Conservation (phyloP, 352 stramenopile species). For the Phytophthora sojae region DNA sequence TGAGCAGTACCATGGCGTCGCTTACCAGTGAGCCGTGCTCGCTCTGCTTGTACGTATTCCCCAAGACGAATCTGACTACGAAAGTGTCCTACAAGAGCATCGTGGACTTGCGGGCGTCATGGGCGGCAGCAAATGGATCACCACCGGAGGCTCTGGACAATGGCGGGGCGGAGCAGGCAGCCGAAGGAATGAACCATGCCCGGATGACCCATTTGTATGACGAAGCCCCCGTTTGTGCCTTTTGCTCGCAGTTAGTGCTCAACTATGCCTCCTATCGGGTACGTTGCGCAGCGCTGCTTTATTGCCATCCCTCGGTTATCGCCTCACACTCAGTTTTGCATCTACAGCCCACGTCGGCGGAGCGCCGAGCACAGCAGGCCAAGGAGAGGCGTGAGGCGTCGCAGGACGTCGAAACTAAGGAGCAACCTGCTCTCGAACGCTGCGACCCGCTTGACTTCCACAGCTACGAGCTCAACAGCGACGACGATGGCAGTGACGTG, state of each 20-base stretch:
- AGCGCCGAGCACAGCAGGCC: conserved; percentile 31
- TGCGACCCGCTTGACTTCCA: conserved; percentile 66
- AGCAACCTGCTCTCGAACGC: conserved; percentile 30
- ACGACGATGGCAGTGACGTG: conserved; percentile 55
- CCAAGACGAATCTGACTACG: conserved; percentile 63
- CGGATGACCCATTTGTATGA: conserved; percentile 67
- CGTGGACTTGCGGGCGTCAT: conserved; percentile 57
- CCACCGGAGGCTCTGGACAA: conserved; percentile 4
- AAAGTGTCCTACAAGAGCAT: conserved; percentile 76
- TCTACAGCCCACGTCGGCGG: conserved; percentile 38
- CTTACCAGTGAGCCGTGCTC: conserved; percentile 66
- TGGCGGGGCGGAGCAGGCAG: conserved; percentile 11
- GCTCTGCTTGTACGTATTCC: conserved; percentile 62
- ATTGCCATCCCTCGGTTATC: neutral
- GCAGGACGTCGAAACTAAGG: conserved; percentile 36
- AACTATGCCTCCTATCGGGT: conserved; percentile 58
- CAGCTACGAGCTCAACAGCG: conserved; percentile 58
- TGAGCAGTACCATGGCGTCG: conserved; percentile 59
- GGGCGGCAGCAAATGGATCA: conserved; percentile 24
- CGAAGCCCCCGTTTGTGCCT: conserved; percentile 61
- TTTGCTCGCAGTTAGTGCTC: conserved; percentile 67
- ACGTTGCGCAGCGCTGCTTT: conserved; percentile 2
- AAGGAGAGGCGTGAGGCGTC: conserved; percentile 24
- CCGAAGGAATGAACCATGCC: conserved; percentile 30
- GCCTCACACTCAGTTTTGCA: conserved; percentile 5